phyloP scores from a whole-genome alignment of 2,329 filamentous ascomycete genomes.

The Ophiostoma ulmi region DNA sequence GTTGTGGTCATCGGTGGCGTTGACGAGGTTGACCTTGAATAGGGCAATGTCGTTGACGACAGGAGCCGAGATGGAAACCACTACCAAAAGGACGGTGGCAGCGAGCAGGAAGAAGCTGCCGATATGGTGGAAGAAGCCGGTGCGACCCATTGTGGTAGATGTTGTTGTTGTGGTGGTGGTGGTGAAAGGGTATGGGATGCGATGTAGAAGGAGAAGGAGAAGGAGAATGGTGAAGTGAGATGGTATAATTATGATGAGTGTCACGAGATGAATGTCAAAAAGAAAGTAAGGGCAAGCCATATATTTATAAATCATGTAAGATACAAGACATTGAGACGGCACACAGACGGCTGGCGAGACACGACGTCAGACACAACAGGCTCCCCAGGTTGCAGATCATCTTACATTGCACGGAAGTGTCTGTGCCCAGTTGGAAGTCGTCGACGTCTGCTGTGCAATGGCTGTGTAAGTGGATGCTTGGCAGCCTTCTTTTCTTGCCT shows the following conservation, averaged over 20 bases:
- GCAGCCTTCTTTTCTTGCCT: background rate
- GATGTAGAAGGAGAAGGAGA: background rate
- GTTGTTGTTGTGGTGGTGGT: background rate
- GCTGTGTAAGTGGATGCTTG: slow-evolving; percentile 3
- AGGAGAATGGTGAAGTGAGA: background rate
- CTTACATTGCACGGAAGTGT: background rate
- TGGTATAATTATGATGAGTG: background rate
- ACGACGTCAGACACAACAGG: slow-evolving; percentile 8
- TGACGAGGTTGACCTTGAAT: slow-evolving; percentile 47
- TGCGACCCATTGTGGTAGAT: slow-evolving; percentile 40
- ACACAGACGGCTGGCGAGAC: slow-evolving; percentile 7
- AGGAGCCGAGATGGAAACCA: slow-evolving; percentile 55
- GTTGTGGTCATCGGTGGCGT: slow-evolving; percentile 34
- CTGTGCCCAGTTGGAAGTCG: background rate
- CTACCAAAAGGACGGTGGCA: slow-evolving; percentile 51
- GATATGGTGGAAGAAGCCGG: slow-evolving; percentile 50
- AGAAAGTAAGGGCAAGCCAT: background rate
- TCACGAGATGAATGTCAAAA: background rate
- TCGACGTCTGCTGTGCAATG: slow-evolving; percentile 10
- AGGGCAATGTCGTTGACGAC: slow-evolving; percentile 52
- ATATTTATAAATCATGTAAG: background rate
- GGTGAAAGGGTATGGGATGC: background rate
- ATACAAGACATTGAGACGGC: background rate
- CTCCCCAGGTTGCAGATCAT: slow-evolving; percentile 9
- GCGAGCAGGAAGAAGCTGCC: slow-evolving; percentile 54